Percentiles rank a stretch among this genome's conserved stretches.
These are phyloP conservation scores for Dianthus caryophyllus DNA, from an alignment of 148 eudicot genomes.

Conservation along the genomic window DNA sequence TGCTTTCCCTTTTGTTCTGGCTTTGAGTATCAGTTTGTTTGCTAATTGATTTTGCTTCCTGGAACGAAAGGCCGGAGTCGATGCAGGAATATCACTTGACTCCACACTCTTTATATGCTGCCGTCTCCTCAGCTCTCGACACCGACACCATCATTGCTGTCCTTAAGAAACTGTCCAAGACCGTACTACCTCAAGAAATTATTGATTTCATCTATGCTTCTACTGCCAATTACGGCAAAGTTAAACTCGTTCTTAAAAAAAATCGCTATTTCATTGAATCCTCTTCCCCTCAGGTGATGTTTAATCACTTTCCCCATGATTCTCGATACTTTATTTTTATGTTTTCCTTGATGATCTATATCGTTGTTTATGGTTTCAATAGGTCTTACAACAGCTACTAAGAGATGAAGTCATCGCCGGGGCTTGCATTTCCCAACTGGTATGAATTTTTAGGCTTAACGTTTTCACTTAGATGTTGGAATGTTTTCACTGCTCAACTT, in stretches of 20 bases:
- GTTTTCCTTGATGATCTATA: constrained; percentile 3
- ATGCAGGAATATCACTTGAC: constrained; percentile 97
- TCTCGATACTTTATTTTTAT: background rate
- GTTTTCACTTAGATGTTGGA: too few species aligned
- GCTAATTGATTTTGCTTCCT: constrained; percentile 11
- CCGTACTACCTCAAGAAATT: constrained; percentile 93
- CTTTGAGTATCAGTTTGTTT: background rate
- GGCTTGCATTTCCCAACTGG: constrained; percentile 73
- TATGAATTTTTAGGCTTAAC: constrained; percentile 25
- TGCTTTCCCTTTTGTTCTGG: constrained; percentile 1
- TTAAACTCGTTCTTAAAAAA: constrained; percentile 94
- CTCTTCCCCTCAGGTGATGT: constrained; percentile 88
- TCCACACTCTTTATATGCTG: constrained; percentile 93
- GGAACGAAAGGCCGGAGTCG: constrained; percentile 53
- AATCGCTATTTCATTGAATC: constrained; percentile 91
- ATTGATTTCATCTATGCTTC: constrained; percentile 86
- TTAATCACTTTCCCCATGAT: background rate
- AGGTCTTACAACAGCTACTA: constrained; percentile 79
- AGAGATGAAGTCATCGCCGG: constrained; percentile 66
- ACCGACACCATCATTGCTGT: constrained; percentile 86
- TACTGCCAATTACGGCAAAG: constrained; percentile 96
- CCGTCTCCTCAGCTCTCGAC: constrained; percentile 93
- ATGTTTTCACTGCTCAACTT: background rate
- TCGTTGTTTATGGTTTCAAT: constrained; percentile 18
- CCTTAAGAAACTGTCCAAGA: constrained; percentile 79